Percentiles rank a stretch among this genome's conserved stretches.
phyloP scores from a whole-genome alignment of 495 filamentous ascomycete genomes.

The Neurospora sublineolata region DNA sequence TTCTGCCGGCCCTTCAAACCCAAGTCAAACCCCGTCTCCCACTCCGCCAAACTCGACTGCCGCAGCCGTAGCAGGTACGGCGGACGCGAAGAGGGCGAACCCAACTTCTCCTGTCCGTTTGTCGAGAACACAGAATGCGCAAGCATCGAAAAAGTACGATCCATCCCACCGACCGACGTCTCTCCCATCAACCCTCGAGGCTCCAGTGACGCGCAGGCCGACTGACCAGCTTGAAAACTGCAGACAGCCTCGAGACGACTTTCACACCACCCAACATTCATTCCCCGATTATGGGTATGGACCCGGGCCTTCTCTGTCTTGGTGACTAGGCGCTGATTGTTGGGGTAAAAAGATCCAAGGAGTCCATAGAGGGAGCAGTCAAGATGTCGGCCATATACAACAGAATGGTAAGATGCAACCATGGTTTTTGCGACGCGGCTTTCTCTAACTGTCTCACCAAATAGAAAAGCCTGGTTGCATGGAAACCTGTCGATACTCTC shows the following conservation, averaged over 20 bases:
- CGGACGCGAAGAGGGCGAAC: neutral
- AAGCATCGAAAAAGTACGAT: slow-evolving; percentile 8
- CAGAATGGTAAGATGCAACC: neutral
- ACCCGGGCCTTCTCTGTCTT: neutral
- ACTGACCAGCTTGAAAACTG: slow-evolving; percentile 1
- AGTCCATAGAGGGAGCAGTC: slow-evolving; percentile 12
- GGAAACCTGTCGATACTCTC: slow-evolving; percentile 4
- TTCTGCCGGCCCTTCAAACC: neutral
- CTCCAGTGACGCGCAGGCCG: neutral
- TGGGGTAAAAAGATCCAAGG: neutral
- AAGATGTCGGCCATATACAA: neutral
- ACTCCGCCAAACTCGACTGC: neutral
- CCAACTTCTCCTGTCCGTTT: neutral
- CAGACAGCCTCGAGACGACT: slow-evolving; percentile 7
- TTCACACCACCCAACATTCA: slow-evolving; percentile 13
- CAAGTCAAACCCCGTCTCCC: neutral
- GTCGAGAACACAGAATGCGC: slow-evolving; percentile 10
- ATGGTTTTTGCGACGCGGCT: neutral
- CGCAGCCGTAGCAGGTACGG: neutral
- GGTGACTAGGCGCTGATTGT: slow-evolving; percentile 5
- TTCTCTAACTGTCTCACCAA: neutral
- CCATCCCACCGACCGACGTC: neutral
- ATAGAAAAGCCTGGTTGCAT: neutral
- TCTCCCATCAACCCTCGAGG: neutral
- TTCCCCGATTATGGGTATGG: slow-evolving; percentile 24